Evolutionary conservation across 148 eudicot genomes (phyloP), one percentile per base, ranked within the genome.

Genomic region (Pharnaceum exiguum): DNA sequence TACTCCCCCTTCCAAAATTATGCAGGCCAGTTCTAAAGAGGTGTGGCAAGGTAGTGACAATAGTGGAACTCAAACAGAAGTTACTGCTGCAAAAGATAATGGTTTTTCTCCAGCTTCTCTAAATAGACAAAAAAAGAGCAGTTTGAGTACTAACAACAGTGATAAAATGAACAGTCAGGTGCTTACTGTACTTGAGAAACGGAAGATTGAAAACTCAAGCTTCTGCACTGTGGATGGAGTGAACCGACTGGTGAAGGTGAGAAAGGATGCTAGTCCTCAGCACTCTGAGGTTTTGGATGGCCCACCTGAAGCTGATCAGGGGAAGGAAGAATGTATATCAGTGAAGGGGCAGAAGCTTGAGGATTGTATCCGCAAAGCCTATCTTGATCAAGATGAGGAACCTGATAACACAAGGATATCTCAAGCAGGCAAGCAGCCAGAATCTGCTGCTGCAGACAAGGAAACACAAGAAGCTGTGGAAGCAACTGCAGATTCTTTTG

Each of bases 401-500:
- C 27, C n/a, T 10, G 30, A 47, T 15, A 25, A n/a, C 22, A 57
- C 16, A 37, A 19, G 33, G 2, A 42, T 15, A 29, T 47, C 51
- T 39, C 45, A 10, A 48, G 26, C 23, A 17, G 22, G 17, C 19
- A 42, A 64, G 48, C 29, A 29, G 46, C n/a, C 40, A 17, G 69
- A 35, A 35, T 12, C 7, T 21, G 51, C 16, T 44, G 12, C 7
- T 21, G 51, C 16, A 18, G 46, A 43, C 18, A 30, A 33, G 40
- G 30, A 24, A 32, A 25, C 31, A 10, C 30, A 37, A 42, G 13
- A 31, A 51, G 27, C 24, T 21, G 17, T 40, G 37, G 26, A 26
- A 64, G 29, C 59, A 50, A 26, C 29, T 12, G 46, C n/a, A 50
- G 44, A 33, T 48, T 31, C 23, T 51, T 40, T 22, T 28, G 44